Evolutionary conservation across 2,329 filamentous ascomycete species (phyloP), one percentile per base, ranked within the genome.

Genomic region (Phialophora macrospora): DNA sequence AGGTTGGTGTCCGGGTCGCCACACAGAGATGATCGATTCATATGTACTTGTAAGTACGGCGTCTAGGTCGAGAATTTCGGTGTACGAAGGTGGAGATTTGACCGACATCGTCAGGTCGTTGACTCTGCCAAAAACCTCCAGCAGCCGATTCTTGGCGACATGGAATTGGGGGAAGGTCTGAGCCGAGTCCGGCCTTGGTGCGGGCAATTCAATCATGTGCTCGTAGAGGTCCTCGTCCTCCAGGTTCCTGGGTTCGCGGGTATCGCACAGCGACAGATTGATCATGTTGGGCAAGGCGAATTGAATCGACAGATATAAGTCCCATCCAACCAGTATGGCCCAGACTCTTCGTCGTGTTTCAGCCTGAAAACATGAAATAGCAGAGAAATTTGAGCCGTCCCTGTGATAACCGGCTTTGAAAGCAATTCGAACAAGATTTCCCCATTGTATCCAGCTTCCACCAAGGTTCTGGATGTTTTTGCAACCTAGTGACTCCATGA

Each of bases 251-350:
- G 87, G 87, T n/a, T 83, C 73, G 6, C 77, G 73, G 0, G 85
- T 87, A 71, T 90, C 88, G 41, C 81, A 84, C 55, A 88, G 84
- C 66, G 87, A 84, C 44, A 81, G 80, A 65, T 84, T 80, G 52
- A 88, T 80, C 78, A 87, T 85, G 65, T 83, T 82, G 8, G 88
- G 88, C 17, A 90, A 76, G 1, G 88, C 88, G 67, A 89, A 80
- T 71, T 90, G 86, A 70, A 88, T 88, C 1, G 85, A 82, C 1
- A 86, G 81, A 7, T 90, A 75, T 1, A 84, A 76, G 70, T 90
- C 88, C 56, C 89, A 79, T 72, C 88, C 86, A n/a, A 74, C 72
- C 6, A 80, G 65, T n/a, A 76, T 70, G 12, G 72, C 69, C 80
- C 80, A 82, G 2, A 78, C 60, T 24, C 80, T 77, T 24, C 80